Evolutionary conservation across 345 rosid species (phyloP).

Genomic region (Erysimum cheiranthoides): DNA sequence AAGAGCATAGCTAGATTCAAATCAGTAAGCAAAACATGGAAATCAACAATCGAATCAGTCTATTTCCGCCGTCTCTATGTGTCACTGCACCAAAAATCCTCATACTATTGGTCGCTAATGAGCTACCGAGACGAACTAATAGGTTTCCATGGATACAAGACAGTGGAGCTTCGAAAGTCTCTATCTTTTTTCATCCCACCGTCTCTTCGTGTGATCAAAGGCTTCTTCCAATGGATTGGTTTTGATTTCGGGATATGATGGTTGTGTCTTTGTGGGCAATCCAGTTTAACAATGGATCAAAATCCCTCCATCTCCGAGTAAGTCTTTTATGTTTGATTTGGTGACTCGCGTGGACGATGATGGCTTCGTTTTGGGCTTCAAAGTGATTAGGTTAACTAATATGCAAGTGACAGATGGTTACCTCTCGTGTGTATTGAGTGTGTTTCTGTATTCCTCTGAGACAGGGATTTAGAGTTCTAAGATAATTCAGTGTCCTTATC

Average conservation of each 20-base stretch:
- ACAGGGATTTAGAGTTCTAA: slow-evolving; percentile 23
- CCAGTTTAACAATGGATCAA: slow-evolving; percentile 1
- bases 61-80: neutral
- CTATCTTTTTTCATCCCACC: neutral
- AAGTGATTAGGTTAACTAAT: neutral
- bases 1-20: neutral
- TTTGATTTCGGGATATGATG: neutral
- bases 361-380: slow-evolving; percentile 12
- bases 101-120: neutral
- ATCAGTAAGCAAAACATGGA: neutral
- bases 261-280: neutral
- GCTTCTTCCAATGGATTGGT: slow-evolving; percentile 13
- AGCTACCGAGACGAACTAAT: neutral
- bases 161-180: slow-evolving; percentile 1
- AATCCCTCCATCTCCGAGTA: neutral
- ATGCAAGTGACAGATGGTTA: neutral
- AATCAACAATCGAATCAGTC: neutral
- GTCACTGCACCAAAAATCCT: neutral
- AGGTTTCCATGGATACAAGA: neutral
- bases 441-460: slow-evolving; percentile 7
- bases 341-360: slow-evolving; percentile 10
- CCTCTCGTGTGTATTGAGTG: neutral
- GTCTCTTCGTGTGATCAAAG: neutral
- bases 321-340: neutral
- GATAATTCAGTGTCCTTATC: neutral